Conservation (phyloP, 441 rosid species). For the Jatropha podagrica region DNA sequence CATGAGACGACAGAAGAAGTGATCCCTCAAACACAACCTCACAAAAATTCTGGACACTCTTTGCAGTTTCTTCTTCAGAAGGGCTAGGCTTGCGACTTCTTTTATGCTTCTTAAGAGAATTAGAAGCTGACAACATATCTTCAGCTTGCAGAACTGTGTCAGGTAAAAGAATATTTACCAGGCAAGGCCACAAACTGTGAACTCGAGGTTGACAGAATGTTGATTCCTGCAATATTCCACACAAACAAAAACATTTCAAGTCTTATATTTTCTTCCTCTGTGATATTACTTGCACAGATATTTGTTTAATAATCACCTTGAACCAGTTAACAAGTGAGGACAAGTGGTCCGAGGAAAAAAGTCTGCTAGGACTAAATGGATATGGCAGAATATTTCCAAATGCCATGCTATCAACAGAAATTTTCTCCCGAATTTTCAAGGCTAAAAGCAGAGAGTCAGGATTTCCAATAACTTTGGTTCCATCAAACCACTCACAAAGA, state of each 20-base stretch:
- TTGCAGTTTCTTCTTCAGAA: constrained; percentile 72
- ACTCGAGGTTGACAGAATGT: constrained; percentile 97
- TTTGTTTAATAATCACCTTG: constrained; percentile 51
- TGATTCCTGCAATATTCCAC: constrained; percentile 67
- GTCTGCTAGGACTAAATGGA: constrained; percentile 61
- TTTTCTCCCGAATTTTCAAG: constrained; percentile 63
- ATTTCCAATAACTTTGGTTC: constrained; percentile 70
- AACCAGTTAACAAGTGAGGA: constrained; percentile 63
- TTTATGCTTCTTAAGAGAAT: constrained; percentile 78
- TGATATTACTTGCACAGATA: neutral
- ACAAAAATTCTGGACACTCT: constrained; percentile 54
- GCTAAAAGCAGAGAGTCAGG: constrained; percentile 95
- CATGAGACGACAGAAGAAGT: constrained; percentile 86
- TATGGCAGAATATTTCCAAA: constrained; percentile 71
- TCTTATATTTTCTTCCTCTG: neutral
- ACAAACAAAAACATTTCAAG: constrained; percentile 14
- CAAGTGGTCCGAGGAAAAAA: constrained; percentile 74
- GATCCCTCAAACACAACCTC: constrained; percentile 69
- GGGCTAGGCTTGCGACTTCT: constrained; percentile 70
- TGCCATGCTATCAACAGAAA: constrained; percentile 42
- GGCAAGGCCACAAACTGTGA: constrained; percentile 80
- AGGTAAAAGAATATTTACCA: constrained; percentile 75
- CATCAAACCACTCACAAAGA: constrained; percentile 69
- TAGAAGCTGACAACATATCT: constrained; percentile 55
- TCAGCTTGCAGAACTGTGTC: constrained; percentile 62